Conservation (phyloP, 2,329 filamentous ascomycete genomes). For the Pyricularia sp. region DNA sequence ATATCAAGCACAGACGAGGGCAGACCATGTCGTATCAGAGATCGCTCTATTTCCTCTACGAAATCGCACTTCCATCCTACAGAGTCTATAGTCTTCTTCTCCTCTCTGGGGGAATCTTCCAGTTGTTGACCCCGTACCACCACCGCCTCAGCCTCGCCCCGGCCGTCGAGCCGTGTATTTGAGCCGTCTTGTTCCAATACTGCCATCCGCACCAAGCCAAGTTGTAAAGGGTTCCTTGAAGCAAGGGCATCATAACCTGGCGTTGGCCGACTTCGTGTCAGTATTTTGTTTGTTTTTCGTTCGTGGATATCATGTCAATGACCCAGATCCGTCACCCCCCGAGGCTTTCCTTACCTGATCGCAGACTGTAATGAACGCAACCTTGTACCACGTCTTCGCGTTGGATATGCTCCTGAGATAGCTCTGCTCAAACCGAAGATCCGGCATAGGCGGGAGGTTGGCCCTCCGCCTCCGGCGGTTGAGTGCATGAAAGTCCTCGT, state of each 20-base stretch:
- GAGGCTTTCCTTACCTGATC: slow-evolving; percentile 55
- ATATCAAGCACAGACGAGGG: background rate
- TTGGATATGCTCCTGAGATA: slow-evolving; percentile 80
- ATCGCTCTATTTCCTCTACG: background rate
- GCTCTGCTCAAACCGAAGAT: slow-evolving; percentile 94
- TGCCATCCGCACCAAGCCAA: slow-evolving; percentile 78
- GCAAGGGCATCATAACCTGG: slow-evolving; percentile 71
- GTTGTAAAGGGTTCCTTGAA: slow-evolving; percentile 84
- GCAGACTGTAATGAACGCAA: slow-evolving; percentile 71
- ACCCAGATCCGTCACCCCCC: background rate
- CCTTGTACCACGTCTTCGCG: slow-evolving; percentile 65
- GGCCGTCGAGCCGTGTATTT: slow-evolving; percentile 60
- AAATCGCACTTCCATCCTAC: background rate
- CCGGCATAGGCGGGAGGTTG: slow-evolving; percentile 54
- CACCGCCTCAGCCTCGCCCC: slow-evolving; percentile 72
- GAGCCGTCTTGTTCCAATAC: slow-evolving; percentile 70
- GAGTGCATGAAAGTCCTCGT: slow-evolving; percentile 56
- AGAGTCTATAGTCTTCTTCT: background rate
- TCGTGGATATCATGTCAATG: background rate
- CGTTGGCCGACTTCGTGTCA: background rate
- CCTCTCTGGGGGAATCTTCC: slow-evolving; percentile 47
- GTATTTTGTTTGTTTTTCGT: background rate
- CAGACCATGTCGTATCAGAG: background rate
- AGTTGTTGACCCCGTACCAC: slow-evolving; percentile 95
- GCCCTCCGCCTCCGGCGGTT: slow-evolving; percentile 27